Conservation (phyloP, 2,329 filamentous ascomycete species). For the Claviceps humidiphila region DNA sequence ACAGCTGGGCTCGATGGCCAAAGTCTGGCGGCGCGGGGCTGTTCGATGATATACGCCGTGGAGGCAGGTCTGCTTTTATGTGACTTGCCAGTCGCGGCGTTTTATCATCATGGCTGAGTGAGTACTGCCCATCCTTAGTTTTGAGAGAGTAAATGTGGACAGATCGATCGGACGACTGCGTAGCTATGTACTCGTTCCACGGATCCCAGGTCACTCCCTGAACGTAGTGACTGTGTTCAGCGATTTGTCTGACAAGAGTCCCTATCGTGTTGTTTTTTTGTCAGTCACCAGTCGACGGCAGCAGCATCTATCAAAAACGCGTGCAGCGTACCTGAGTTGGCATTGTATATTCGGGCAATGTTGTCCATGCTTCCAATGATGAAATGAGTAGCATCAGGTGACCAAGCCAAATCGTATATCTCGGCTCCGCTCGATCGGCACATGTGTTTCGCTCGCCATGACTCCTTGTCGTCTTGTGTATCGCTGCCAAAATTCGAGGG, state of each 20-base stretch:
- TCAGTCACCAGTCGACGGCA: slow-evolving; percentile 4
- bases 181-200: slow-evolving; percentile 93
- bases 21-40: slow-evolving; percentile 86
- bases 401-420: slow-evolving; percentile 98
- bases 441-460: slow-evolving; percentile 96
- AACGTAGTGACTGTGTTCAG: slow-evolving; percentile 95
- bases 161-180: slow-evolving; percentile 93
- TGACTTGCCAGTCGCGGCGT: slow-evolving; percentile 72
- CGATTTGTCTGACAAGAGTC: slow-evolving; percentile 73
- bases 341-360: slow-evolving; percentile 91
- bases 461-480: slow-evolving; percentile 82
- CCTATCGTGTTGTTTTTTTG: slow-evolving; percentile 20
- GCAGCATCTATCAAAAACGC: background rate
- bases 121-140: slow-evolving; percentile 93
- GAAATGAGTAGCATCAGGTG: slow-evolving; percentile 89
- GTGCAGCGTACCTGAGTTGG: slow-evolving; percentile 57
- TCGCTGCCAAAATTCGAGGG: slow-evolving; percentile 67
- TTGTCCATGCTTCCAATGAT: slow-evolving; percentile 99
- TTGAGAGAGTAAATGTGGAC: slow-evolving; percentile 95
- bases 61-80: slow-evolving; percentile 76
- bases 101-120: slow-evolving; percentile 51
- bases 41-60: slow-evolving; percentile 75
- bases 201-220: slow-evolving; percentile 98
- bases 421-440: slow-evolving; percentile 88
- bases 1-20: slow-evolving; percentile 50